Base-by-base conservation (phyloP, 2,329 filamentous ascomycete species). In the Fusarium neocosmosporiellum region DNA sequence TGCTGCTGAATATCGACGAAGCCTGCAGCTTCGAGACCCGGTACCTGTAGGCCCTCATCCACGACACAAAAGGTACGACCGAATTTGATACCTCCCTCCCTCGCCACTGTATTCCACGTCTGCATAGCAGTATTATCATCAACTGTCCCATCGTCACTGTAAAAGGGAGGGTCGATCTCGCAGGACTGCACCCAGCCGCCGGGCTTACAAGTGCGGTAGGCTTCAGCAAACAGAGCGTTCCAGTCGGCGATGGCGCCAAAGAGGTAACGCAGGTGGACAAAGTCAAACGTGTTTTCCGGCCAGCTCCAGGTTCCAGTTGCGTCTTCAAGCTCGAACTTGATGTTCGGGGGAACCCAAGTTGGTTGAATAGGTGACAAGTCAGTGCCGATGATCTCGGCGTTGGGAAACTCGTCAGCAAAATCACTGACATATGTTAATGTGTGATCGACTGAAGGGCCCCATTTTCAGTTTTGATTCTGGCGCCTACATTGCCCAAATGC, bases 251-350 rank as follows among this genome's bases (percentile, higher is more conserved):
- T 55, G n/a, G 59, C 57, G 13, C 65, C 68, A 11, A 70, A 62
- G 7, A 70, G 68, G 22, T 70, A 70, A 18, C 65, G 65, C 4
- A 68, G 29, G 29, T 70, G 68, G 8, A 68, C 37, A 41, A 70
- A 67, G 20, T 65, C 67, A 33, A 70, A 70, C 5, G 24, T 36
- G 13, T 67, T 36, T 10, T 65, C 57, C 2, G 57, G 50, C 50
- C 50, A 68, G 31, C 31, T 55, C 67, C 65, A 70, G 8, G 18
- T 11, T 1, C 59, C 14, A 2, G 41, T 59, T 7, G 67, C 65
- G 11, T 68, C 65, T 5, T 65, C 67, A 2, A 69, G 10, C 7
- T 66, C 63, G 9, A 69, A 69, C 13, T 63, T 69, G 8, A 66
- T 29, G 27, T 66, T 66, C 34, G 66, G 58, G 1, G 66, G 66